Percentiles rank a stretch among this genome's conserved stretches.
Evolutionary conservation across 805 yeast species (phyloP).

Genomic region (Cyberlindnera meyerae): DNA sequence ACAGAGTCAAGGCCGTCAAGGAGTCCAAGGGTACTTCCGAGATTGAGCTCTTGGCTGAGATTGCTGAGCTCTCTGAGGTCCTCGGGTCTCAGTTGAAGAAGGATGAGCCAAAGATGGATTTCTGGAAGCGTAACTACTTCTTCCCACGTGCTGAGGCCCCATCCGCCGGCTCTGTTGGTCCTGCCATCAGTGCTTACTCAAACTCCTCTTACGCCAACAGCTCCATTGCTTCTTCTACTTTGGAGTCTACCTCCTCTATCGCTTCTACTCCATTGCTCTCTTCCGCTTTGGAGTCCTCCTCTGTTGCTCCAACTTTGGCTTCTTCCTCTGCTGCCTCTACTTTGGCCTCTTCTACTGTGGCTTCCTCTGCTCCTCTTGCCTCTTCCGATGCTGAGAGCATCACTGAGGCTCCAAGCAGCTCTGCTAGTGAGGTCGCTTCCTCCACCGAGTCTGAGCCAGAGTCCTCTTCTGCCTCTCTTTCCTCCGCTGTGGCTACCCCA

Average conservation of each 20-base stretch:
- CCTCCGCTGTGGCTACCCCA: slow-evolving; percentile 2
- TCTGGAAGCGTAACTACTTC: neutral
- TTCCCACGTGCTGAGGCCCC: slow-evolving; percentile 4
- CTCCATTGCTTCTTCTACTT: neutral
- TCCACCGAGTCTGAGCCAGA: too few relatives aligned
- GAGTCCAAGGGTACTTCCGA: neutral
- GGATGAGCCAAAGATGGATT: too few relatives aligned
- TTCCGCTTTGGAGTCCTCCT: neutral
- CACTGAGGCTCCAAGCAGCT: too few relatives aligned
- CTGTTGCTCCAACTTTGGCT: neutral
- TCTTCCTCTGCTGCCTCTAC: too few relatives aligned
- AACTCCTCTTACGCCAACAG: neutral
- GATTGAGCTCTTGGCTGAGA: slow-evolving; percentile 1
- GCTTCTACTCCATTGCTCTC: neutral
- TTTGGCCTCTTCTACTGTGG: neutral
- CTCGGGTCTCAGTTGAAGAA: too few relatives aligned
- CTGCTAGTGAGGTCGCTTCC: too few relatives aligned
- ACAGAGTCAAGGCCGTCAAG: neutral
- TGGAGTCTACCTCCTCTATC: neutral
- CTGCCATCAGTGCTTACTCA: neutral
- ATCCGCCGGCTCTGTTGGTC: neutral
- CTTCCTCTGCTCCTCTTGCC: too few relatives aligned
- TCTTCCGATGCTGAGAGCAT: too few relatives aligned
- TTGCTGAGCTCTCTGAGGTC: neutral
- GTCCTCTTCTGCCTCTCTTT: too few relatives aligned